phyloP scores from a whole-genome alignment of 139 green algal species.

The Micractinium conductrix region DNA sequence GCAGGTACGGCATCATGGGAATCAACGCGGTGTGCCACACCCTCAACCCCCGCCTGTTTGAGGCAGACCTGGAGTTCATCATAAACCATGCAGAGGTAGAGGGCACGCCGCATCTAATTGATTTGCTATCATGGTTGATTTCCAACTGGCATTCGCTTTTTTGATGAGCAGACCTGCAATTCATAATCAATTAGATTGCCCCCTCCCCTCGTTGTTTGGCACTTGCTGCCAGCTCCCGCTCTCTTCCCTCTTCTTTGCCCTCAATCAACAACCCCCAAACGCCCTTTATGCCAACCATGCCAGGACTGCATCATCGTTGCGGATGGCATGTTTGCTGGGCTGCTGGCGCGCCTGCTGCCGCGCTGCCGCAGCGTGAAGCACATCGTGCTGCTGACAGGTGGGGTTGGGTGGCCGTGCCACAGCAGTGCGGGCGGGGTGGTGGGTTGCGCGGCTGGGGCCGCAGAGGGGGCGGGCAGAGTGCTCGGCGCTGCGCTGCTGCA shows the following conservation, averaged over 20 bases:
- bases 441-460: no score
- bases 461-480: no score
- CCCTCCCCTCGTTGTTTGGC: no score
- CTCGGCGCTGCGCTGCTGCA: no score
- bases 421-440: no score
- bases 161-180: background rate
- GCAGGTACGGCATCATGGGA: conserved; percentile 77
- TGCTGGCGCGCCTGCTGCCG: conserved; percentile 57
- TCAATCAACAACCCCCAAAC: background rate
- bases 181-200: no score
- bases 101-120: background rate
- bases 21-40: conserved; percentile 76
- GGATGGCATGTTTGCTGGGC: conserved; percentile 58
- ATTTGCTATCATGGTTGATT: background rate
- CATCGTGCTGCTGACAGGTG: conserved; percentile 58
- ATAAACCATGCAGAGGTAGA: conserved; percentile 44
- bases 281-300: background rate
- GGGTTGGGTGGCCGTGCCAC: background rate
- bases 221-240: background rate
- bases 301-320: conserved; percentile 60
- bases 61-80: conserved; percentile 71
- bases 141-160: background rate
- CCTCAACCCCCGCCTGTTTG: conserved; percentile 68
- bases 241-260: background rate
- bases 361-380: conserved; percentile 45